A percentile compares a stretch with the other conserved stretches of the same genome.
phyloP scores from a whole-genome alignment of 176 grass and related monocot genomes.

The Eleusine indica region DNA sequence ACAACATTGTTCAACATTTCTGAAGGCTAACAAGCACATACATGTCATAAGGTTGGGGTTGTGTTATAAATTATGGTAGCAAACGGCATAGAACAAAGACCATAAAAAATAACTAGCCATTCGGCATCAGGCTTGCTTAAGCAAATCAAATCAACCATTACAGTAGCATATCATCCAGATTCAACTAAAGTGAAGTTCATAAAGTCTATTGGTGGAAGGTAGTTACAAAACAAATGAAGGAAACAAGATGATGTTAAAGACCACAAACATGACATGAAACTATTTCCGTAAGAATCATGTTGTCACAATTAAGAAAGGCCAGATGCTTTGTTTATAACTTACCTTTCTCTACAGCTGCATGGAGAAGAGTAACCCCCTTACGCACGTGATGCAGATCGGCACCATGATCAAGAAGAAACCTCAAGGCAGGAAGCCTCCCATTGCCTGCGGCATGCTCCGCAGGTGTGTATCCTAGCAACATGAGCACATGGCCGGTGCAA shows the following conservation, averaged over 20 bases:
- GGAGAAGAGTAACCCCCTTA: not conserved
- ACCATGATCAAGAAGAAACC: slow-evolving; percentile 36
- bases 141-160: not conserved
- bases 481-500: not conserved
- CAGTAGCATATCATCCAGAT: not conserved
- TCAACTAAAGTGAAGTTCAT: not conserved
- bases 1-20: not conserved
- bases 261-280: not conserved
- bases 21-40: not conserved
- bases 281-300: not conserved
- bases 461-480: slow-evolving; percentile 20
- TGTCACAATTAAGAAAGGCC: not conserved
- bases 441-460: slow-evolving; percentile 13
- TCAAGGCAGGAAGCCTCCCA: slow-evolving; percentile 37
- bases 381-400: slow-evolving; percentile 8
- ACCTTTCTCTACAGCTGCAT: slow-evolving; percentile 24
- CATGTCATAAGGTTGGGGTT: too few species aligned
- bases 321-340: not conserved
- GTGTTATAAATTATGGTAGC: not conserved
- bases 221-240: not conserved
- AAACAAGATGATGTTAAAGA: not conserved
- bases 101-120: not conserved
- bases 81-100: not conserved
- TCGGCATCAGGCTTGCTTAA: not conserved
- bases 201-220: not conserved